Percentiles rank a stretch among this genome's conserved stretches.
These are phyloP conservation scores for Ceriops tagal DNA, from an alignment of 345 rosid species.

Conservation along the genomic window DNA sequence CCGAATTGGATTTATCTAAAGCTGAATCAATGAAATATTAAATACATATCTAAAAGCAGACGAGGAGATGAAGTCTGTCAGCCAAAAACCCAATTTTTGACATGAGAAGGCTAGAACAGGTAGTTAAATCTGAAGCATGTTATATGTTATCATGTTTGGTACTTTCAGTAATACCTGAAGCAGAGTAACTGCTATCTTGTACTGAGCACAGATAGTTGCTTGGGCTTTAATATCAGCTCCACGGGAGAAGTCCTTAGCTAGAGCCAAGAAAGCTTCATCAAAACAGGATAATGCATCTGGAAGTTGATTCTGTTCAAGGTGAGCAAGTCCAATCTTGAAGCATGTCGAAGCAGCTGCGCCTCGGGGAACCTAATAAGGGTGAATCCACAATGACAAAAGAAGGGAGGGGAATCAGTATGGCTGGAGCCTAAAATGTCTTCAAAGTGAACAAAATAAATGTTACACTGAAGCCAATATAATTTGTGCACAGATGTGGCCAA, in stretches of 20 bases:
- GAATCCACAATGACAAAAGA: not conserved
- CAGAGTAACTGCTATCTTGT: conserved; percentile 92
- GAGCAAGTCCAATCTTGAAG: conserved; percentile 93
- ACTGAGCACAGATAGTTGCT: conserved; percentile 96
- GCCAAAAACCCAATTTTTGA: too few species aligned
- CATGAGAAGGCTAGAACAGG: too few species aligned
- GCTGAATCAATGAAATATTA: too few species aligned
- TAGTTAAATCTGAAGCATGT: not conserved
- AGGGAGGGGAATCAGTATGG: not conserved
- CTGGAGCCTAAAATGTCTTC: not conserved
- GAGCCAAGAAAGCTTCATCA: conserved; percentile 92
- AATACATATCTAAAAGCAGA: too few species aligned
- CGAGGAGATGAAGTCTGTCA: too few species aligned
- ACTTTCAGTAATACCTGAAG: conserved; percentile 56
- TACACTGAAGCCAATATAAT: not conserved
- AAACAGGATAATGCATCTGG: conserved; percentile 95
- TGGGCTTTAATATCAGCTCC: conserved; percentile 96
- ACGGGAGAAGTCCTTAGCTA: conserved; percentile 94
- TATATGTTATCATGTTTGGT: not conserved
- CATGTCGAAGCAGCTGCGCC: conserved; percentile 90
- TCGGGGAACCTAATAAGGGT: conserved; percentile 67
- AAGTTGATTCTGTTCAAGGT: conserved; percentile 97
- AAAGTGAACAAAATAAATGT: not conserved
- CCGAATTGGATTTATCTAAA: not conserved
- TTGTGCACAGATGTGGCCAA: not conserved